These are phyloP conservation scores for Capronia americana DNA, from an alignment of 2,329 filamentous ascomycete genomes.

Conservation along the genomic window DNA sequence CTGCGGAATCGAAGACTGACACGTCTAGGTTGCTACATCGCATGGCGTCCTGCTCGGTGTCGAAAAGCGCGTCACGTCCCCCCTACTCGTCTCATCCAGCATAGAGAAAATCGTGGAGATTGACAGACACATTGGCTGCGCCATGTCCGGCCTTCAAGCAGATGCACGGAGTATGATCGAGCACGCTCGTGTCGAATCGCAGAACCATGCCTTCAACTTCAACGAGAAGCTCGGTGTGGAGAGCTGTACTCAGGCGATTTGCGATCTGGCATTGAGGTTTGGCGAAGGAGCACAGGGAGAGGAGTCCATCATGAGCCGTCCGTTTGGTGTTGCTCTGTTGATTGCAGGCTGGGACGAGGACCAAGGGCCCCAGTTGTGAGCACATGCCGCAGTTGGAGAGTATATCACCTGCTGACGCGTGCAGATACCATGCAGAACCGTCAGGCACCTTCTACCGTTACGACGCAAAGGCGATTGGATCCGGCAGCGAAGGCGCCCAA, in stretches of 20 bases:
- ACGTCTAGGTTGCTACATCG: conserved; percentile 76
- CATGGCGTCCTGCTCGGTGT: conserved; percentile 96
- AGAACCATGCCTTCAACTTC: conserved; percentile 98
- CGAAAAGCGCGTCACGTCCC: conserved; percentile 98
- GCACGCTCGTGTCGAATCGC: conserved; percentile 95
- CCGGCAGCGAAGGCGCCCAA: conserved; percentile 94
- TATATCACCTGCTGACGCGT: conserved; percentile 12
- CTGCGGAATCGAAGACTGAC: conserved; percentile 3
- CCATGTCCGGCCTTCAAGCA: conserved; percentile 97
- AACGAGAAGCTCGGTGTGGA: conserved; percentile 93
- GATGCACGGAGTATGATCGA: conserved; percentile 98
- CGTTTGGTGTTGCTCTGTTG: conserved; percentile 93
- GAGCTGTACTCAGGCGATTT: conserved; percentile 98
- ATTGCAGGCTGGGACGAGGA: conserved; percentile 98
- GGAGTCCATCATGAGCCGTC: conserved; percentile 97
- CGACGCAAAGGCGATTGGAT: conserved; percentile 98
- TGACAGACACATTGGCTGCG: conserved; percentile 97
- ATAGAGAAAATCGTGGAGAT: conserved; percentile 99
- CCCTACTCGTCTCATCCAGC: conserved; percentile 93
- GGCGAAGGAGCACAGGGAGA: conserved; percentile 97
- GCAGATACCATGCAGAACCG: conserved; percentile 91
- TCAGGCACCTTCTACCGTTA: conserved; percentile 99
- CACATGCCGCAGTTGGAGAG: background rate
- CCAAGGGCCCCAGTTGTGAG: conserved; percentile 78
- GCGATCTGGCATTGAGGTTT: conserved; percentile 93